Evolutionary conservation across 805 yeast genomes (phyloP).

Genomic region (Lipomyces yamanashiensis): DNA sequence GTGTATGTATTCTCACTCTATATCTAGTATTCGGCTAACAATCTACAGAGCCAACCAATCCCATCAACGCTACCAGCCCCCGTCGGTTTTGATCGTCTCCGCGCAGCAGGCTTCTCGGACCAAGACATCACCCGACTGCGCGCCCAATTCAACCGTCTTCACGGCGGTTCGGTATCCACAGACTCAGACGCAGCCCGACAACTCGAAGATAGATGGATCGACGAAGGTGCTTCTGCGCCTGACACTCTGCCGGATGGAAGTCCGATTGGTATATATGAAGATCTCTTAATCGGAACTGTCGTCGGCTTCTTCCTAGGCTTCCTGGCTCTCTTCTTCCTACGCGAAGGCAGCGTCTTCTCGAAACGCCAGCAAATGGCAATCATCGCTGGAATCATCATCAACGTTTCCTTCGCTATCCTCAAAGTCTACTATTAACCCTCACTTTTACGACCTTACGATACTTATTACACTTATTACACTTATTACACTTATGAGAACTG

Average conservation of each 20-base stretch:
- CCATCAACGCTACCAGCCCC: conserved; percentile 66
- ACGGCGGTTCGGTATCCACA: conserved; percentile 50
- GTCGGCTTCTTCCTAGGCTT: conserved; percentile 80
- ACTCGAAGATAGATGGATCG: conserved; percentile 44
- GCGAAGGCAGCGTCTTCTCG: conserved; percentile 60
- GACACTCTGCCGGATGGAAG: conserved; percentile 39
- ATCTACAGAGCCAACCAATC: conserved; percentile 52
- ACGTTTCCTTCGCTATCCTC: conserved; percentile 67
- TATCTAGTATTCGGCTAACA: background rate
- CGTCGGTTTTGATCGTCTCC: conserved; percentile 81
- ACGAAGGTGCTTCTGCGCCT: conserved; percentile 41
- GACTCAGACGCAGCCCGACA: conserved; percentile 51
- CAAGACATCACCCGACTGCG: conserved; percentile 76
- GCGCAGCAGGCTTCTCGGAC: conserved; percentile 81
- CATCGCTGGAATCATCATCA: conserved; percentile 69
- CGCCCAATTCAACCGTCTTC: conserved; percentile 71
- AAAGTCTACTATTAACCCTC: conserved; percentile 46
- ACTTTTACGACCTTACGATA: too few species aligned
- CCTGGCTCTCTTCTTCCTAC: conserved; percentile 64
- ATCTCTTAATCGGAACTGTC: conserved; percentile 68
- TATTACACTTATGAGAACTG: too few species aligned
- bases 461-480: too few species aligned
- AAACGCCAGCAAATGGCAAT: conserved; percentile 70
- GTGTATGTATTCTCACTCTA: conserved; percentile 39
- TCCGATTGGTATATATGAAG: conserved; percentile 59